phyloP scores from a whole-genome alignment of 768 basidiomycete genomes.

The Trametes meyenii region DNA sequence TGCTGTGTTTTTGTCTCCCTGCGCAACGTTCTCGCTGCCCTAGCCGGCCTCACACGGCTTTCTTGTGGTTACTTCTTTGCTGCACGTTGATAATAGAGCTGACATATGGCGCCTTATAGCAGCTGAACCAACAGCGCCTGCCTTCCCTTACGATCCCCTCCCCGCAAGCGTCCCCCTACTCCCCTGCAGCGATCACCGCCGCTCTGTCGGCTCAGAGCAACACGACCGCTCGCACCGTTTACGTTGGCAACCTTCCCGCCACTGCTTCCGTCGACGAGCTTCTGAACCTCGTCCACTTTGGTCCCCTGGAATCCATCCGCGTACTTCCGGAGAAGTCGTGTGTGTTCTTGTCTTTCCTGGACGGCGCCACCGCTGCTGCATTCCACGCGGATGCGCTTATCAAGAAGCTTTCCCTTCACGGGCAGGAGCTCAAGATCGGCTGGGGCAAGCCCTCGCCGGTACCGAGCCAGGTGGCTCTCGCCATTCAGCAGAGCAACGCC shows the following conservation, averaged over 20 bases:
- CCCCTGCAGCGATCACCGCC: slow-evolving; percentile 75
- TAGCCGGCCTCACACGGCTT: no score
- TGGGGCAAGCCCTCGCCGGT: slow-evolving; percentile 97
- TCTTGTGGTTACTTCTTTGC: no score
- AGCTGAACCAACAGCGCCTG: slow-evolving; percentile 58
- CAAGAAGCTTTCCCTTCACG: slow-evolving; percentile 91
- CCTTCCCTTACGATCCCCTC: slow-evolving; percentile 72
- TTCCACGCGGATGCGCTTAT: slow-evolving; percentile 97
- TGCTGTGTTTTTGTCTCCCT: no score
- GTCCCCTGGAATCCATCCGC: slow-evolving; percentile 92
- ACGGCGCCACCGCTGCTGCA: slow-evolving; percentile 88
- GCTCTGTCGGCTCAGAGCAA: slow-evolving; percentile 64
- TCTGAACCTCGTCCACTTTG: slow-evolving; percentile 96
- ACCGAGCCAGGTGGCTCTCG: slow-evolving; percentile 80
- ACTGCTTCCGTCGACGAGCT: slow-evolving; percentile 98
- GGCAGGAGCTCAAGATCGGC: slow-evolving; percentile 96
- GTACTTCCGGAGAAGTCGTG: slow-evolving; percentile 97
- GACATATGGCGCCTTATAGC: slow-evolving; percentile 32
- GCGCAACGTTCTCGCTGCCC: no score
- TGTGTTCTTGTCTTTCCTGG: slow-evolving; percentile 97
- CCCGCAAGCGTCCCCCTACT: slow-evolving; percentile 73
- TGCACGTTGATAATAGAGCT: no score
- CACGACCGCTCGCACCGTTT: slow-evolving; percentile 84
- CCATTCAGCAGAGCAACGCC: slow-evolving; percentile 91
- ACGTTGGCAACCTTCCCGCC: slow-evolving; percentile 93